Base-by-base conservation (phyloP, 2,329 filamentous ascomycete genomes). In the Truncatella angustata region DNA sequence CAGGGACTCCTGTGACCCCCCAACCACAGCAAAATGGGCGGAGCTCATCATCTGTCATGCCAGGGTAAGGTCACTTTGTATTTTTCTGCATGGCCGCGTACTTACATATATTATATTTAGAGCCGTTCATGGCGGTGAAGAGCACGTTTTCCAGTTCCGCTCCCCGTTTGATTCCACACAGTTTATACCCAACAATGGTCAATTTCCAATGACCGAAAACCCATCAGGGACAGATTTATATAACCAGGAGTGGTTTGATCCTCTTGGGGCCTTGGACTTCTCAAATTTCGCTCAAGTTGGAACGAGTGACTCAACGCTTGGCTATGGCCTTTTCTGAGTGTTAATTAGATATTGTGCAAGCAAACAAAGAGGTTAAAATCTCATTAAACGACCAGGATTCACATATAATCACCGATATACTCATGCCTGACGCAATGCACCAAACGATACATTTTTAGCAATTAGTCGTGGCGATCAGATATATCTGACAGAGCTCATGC, bases 221-320 rank as follows among this genome's bases (percentile, higher is more conserved):
- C 14, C 20, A 11, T 11, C 43, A 10, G n/a, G n/a, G 28, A 26
- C 10, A 18, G 42, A 20, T 47, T 34, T 56, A 3, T 32, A 40
- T n/a, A 48, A 45, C 14, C 32, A 55, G 24, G 52, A 52, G 18
- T 55, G 54, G 54, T 43, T 53, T 18, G 58, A 59, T 20, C 58
- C 57, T 40, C 55, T 59, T 14, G 52, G 51, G 11, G 54, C 55
- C 2, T 18, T 59, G 7, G 57, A 58, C 32, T 59, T 60, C n/a
- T 59, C 54, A 12, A 60, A 59, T 18, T 59, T 59, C 39, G 57
- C 55, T 5, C 54, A 59, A 49, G 49, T 50, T 44, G 54, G 48
- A 14, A 57, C 42, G 26, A 48, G 39, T 14, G 56, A 58, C 18
- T 57, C 53, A 50, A 37, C 47, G 2, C 45, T 55, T n/a, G 49